phyloP scores from a whole-genome alignment of 2,329 filamentous ascomycete genomes.

The Monosporascus sp. region DNA sequence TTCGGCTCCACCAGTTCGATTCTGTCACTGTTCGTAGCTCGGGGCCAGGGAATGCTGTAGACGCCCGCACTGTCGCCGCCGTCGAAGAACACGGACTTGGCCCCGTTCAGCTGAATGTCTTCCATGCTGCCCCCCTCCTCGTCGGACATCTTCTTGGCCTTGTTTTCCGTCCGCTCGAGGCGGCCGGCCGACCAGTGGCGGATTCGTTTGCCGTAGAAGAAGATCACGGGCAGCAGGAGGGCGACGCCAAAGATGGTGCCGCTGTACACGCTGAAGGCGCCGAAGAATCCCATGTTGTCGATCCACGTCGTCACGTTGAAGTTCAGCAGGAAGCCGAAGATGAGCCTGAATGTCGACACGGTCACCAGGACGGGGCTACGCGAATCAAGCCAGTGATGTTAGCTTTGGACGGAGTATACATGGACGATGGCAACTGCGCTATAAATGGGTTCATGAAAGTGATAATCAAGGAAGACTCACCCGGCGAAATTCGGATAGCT shows the following conservation, averaged over 20 bases:
- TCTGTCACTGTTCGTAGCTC: too few relatives aligned
- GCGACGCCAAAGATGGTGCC: conserved; percentile 5
- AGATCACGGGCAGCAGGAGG: conserved; percentile 10
- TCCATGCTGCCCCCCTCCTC: not conserved
- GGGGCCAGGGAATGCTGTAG: not conserved
- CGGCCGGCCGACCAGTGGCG: not conserved
- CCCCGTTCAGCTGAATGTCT: not conserved
- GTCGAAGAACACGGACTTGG: not conserved
- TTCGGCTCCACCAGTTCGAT: not conserved
- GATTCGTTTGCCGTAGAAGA: conserved; percentile 11
- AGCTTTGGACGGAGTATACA: not conserved
- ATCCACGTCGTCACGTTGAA: conserved; percentile 16
- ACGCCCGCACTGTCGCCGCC: not conserved
- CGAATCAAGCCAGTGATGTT: not conserved
- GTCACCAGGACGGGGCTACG: conserved; percentile 16
- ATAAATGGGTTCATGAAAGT: not conserved
- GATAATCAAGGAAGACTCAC: conserved; percentile 1
- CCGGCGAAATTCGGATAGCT: conserved; percentile 19
- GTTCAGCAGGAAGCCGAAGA: conserved; percentile 13
- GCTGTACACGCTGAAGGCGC: conserved; percentile 11
- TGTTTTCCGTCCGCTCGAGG: not conserved
- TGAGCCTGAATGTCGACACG: conserved; percentile 14
- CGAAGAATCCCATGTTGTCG: conserved; percentile 8
- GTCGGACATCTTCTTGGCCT: not conserved
- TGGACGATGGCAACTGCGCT: not conserved